A percentile compares a stretch with the other conserved stretches of the same genome.
These are phyloP conservation scores for Pythium folliculosum DNA, from an alignment of 352 stramenopile genomes.

Conservation along the genomic window DNA sequence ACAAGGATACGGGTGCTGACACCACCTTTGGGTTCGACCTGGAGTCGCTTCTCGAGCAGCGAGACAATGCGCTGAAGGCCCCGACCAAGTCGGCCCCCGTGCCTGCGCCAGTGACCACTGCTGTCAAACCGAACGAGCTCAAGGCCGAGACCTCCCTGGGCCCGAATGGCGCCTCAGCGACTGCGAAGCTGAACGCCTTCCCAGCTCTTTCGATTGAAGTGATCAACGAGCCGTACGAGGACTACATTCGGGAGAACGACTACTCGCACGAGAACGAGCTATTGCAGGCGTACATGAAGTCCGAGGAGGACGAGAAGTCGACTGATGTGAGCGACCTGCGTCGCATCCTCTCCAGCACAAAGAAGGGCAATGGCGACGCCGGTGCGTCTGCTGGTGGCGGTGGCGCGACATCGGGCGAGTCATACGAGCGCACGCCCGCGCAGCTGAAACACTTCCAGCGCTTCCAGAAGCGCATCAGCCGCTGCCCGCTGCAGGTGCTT, in stretches of 20 bases:
- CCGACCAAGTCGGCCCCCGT: slow-evolving; percentile 3
- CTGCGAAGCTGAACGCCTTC: slow-evolving; percentile 39
- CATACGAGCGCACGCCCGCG: slow-evolving; percentile 81
- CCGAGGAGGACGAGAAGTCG: slow-evolving; percentile 81
- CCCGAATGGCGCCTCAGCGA: background rate
- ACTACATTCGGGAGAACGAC: slow-evolving; percentile 62
- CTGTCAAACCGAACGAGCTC: background rate
- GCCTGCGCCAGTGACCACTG: background rate
- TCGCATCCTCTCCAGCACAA: slow-evolving; percentile 53
- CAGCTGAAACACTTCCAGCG: slow-evolving; percentile 74
- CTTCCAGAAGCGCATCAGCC: slow-evolving; percentile 87
- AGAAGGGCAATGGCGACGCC: slow-evolving; percentile 40
- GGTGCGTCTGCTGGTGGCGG: slow-evolving; percentile 12
- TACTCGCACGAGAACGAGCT: slow-evolving; percentile 74
- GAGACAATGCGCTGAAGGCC: slow-evolving; percentile 63
- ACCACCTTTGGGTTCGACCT: slow-evolving; percentile 42
- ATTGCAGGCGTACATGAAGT: slow-evolving; percentile 77
- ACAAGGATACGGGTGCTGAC: slow-evolving; percentile 25
- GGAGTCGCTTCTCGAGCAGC: slow-evolving; percentile 65
- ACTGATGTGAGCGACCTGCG: slow-evolving; percentile 59
- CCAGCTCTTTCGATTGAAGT: slow-evolving; percentile 68
- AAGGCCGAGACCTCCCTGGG: slow-evolving; percentile 10
- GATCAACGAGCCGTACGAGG: slow-evolving; percentile 74
- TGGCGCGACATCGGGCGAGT: slow-evolving; percentile 44
- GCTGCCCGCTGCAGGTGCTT: slow-evolving; percentile 75